Evolutionary conservation across 2,329 filamentous ascomycete species (phyloP).

Genomic region (Xylogone sp.): DNA sequence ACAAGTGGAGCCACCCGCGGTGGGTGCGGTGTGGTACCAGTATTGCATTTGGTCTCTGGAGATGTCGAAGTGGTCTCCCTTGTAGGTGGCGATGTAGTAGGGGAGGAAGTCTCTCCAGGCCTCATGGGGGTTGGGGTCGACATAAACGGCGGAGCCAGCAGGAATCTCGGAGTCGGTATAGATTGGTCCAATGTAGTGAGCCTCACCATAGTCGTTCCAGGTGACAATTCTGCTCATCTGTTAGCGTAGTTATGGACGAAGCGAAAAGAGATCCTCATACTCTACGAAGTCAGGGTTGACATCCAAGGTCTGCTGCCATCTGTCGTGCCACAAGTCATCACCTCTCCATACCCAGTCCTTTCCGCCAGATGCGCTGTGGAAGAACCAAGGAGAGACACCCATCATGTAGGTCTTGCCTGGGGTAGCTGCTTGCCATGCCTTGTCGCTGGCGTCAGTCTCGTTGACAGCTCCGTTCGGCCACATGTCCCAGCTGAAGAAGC

Average conservation of each 20-base stretch:
- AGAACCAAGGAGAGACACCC: slow-evolving; percentile 57
- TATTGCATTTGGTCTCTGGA: slow-evolving; percentile 32
- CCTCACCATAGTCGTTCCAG: slow-evolving; percentile 52
- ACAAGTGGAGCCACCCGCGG: slow-evolving; percentile 26
- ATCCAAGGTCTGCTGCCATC: slow-evolving; percentile 49
- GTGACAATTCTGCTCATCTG: slow-evolving; percentile 32
- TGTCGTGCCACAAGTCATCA: slow-evolving; percentile 57
- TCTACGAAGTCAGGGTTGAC: slow-evolving; percentile 42
- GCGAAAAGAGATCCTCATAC: slow-evolving; percentile 25
- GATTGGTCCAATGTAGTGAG: slow-evolving; percentile 48
- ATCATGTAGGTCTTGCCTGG: slow-evolving; percentile 45
- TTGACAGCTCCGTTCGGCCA: slow-evolving; percentile 35
- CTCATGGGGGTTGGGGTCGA: slow-evolving; percentile 44
- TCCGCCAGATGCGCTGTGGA: slow-evolving; percentile 50
- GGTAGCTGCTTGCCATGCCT: slow-evolving; percentile 34
- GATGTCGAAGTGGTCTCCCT: slow-evolving; percentile 32
- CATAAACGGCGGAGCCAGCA: slow-evolving; percentile 41
- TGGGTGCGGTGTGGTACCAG: slow-evolving; percentile 39
- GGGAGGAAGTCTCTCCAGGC: slow-evolving; percentile 46
- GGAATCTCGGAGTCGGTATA: slow-evolving; percentile 32
- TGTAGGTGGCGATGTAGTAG: slow-evolving; percentile 47
- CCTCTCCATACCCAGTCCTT: slow-evolving; percentile 63
- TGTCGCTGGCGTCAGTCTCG: slow-evolving; percentile 33
- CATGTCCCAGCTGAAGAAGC: slow-evolving; percentile 38
- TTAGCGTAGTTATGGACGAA: slow-evolving; percentile 12